These are phyloP conservation scores for Solanum sparsipilum DNA, from an alignment of 257 asterid genomes.

Conservation along the genomic window DNA sequence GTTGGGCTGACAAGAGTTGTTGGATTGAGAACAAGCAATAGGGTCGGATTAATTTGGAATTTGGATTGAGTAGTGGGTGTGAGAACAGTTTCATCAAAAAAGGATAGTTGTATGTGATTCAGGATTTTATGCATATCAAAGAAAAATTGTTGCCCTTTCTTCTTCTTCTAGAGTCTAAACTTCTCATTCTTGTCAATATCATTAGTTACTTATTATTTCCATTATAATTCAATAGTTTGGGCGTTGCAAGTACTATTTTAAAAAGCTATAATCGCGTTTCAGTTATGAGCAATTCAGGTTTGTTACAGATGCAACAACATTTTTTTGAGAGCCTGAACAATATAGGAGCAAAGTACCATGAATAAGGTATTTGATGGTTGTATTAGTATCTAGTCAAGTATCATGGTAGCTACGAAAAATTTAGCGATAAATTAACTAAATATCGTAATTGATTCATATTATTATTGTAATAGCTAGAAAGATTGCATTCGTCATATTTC, in stretches of 20 bases:
- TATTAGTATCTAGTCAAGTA: no score
- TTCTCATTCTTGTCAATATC: neutral
- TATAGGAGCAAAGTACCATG: neutral
- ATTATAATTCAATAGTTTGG: no score
- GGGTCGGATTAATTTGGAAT: neutral
- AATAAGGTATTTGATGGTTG: neutral
- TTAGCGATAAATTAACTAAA: no score
- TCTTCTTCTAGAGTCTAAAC: neutral
- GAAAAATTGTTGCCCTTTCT: neutral
- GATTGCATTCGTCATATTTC: neutral
- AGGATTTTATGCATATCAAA: neutral
- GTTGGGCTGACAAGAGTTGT: neutral
- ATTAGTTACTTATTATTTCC: no score
- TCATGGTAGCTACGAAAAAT: neutral
- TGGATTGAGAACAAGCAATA: neutral
- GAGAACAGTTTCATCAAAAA: neutral
- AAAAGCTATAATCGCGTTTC: neutral
- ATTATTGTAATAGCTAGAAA: neutral
- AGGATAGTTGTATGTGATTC: no score
- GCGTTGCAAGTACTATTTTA: neutral
- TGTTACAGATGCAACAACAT: neutral
- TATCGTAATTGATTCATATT: neutral
- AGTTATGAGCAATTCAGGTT: neutral
- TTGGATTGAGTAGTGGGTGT: neutral
- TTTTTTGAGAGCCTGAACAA: neutral